phyloP scores from a whole-genome alignment of 768 basidiomycete species.

The Auricularia sp. region DNA sequence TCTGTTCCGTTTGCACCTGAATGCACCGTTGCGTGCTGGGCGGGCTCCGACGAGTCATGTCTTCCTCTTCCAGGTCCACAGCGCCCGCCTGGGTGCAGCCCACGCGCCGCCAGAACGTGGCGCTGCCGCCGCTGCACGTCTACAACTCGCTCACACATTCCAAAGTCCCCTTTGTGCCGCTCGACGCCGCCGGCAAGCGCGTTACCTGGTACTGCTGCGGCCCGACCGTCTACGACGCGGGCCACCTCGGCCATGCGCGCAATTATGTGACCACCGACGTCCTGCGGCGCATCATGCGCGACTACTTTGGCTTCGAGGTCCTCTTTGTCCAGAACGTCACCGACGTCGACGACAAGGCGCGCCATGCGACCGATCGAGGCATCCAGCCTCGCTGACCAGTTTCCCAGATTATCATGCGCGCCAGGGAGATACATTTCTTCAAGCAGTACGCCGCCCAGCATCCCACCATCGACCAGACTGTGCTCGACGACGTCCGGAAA shows the following conservation, averaged over 20 bases:
- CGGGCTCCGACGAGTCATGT: neutral
- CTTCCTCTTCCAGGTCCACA: neutral
- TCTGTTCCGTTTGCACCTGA: neutral
- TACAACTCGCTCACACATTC: conserved; percentile 4
- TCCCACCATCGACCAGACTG: neutral
- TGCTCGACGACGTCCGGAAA: neutral
- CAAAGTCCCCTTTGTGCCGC: conserved; percentile 10
- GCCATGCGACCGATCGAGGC: conserved; percentile 5
- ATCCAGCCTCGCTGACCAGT: conserved; percentile 2
- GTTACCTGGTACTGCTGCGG: conserved; percentile 99
- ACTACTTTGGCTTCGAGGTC: conserved; percentile 96
- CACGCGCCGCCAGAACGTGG: neutral
- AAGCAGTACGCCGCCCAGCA: neutral
- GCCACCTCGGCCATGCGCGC: conserved; percentile 97
- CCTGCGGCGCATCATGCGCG: conserved; percentile 76
- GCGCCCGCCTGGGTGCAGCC: neutral
- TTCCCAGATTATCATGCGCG: conserved; percentile 83
- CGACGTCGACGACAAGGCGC: conserved; percentile 97
- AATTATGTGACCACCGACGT: conserved; percentile 97
- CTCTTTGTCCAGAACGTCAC: conserved; percentile 99
- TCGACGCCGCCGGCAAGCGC: conserved; percentile 36
- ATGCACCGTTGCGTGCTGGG: neutral
- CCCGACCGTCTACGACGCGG: conserved; percentile 95
- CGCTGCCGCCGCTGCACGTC: neutral
- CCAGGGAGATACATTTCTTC: conserved; percentile 40